Percentiles rank a stretch among this genome's conserved stretches.
These are phyloP conservation scores for Emydomyces testavorans DNA, from an alignment of 2,329 filamentous ascomycete genomes.

Conservation along the genomic window DNA sequence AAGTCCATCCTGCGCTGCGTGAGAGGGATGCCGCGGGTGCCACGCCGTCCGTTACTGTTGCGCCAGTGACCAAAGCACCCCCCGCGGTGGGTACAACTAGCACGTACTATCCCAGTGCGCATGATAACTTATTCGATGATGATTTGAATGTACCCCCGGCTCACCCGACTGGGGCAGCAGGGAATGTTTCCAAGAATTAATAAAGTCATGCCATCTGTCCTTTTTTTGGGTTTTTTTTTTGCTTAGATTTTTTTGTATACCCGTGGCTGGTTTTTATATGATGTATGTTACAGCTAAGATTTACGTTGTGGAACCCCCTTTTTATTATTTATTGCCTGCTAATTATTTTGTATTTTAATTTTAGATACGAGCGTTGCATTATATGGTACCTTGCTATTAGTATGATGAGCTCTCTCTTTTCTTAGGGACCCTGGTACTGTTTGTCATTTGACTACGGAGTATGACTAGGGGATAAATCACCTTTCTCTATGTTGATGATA, in stretches of 20 bases:
- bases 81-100: background rate
- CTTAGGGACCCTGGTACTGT: no score
- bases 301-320: no score
- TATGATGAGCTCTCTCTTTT: no score
- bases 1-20: background rate
- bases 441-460: no score
- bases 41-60: background rate
- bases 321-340: no score
- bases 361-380: no score
- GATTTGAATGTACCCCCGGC: slow-evolving; percentile 1
- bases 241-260: background rate
- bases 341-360: background rate
- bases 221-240: background rate
- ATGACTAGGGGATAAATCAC: no score
- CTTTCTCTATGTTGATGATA: no score
- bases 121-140: slow-evolving; percentile 8
- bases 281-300: no score
- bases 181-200: background rate
- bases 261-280: no score
- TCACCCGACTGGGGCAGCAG: background rate
- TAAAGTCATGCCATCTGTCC: background rate
- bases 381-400: no score
- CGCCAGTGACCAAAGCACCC: background rate
- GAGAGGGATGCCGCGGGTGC: background rate
- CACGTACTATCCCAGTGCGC: slow-evolving; percentile 9